Evolutionary conservation across 306 rosid genomes (phyloP).

Genomic region (Begonia loranthoides): DNA sequence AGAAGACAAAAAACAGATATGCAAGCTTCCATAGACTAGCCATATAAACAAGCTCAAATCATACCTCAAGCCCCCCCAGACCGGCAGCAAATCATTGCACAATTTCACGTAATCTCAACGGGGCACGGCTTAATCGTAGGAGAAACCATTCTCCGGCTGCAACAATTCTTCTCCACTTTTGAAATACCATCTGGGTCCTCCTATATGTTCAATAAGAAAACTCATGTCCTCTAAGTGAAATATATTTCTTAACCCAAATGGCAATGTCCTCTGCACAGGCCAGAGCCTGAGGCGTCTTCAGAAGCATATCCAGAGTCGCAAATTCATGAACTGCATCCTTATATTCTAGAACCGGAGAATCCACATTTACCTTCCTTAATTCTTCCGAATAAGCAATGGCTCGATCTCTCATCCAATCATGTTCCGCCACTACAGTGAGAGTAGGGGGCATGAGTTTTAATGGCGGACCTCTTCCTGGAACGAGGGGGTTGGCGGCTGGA

Average conservation of each 20-base stretch:
- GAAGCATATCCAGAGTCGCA: constrained; percentile 83
- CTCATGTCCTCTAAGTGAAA: constrained; percentile 86
- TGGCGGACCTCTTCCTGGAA: constrained; percentile 61
- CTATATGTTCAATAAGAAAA: constrained; percentile 51
- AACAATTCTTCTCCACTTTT: no score
- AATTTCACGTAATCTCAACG: neutral
- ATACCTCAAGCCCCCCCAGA: neutral
- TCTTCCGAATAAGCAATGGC: constrained; percentile 97
- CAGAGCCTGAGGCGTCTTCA: constrained; percentile 84
- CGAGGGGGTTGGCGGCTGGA: constrained; percentile 80
- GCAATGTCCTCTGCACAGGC: constrained; percentile 91
- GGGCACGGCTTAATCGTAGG: no score
- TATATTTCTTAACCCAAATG: constrained; percentile 90
- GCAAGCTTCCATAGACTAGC: no score
- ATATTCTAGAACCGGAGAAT: constrained; percentile 82
- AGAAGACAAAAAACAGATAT: no score
- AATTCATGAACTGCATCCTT: constrained; percentile 94
- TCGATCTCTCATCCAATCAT: constrained; percentile 96
- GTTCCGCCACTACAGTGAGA: constrained; percentile 85
- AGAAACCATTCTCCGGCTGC: no score
- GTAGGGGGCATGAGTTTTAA: constrained; percentile 89
- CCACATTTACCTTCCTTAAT: constrained; percentile 81
- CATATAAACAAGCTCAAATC: no score
- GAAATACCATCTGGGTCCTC: no score
- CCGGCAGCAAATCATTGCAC: neutral